phyloP scores from a whole-genome alignment of 2,329 filamentous ascomycete genomes.

The Aspergillus cejpii region DNA sequence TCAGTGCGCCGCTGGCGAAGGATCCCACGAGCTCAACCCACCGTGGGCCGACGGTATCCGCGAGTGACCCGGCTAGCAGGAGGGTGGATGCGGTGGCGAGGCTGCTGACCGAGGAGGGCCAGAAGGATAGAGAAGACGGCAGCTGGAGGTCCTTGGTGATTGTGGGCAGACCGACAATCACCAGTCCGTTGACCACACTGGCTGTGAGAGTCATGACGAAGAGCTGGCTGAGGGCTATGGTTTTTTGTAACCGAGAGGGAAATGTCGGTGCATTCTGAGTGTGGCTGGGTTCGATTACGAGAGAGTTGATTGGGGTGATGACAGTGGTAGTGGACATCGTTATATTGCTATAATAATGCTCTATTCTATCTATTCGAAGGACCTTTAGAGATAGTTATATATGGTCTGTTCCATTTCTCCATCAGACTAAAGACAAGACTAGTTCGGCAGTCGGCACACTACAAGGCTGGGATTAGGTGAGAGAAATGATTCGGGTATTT shows the following conservation, averaged over 20 bases:
- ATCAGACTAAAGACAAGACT: no score
- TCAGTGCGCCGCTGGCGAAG: conserved; percentile 40
- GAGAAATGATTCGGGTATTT: no score
- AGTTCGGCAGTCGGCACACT: no score
- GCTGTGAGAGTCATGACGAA: conserved; percentile 21
- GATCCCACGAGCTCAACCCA: conserved; percentile 44
- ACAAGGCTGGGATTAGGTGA: no score
- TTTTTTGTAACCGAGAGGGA: conserved; percentile 3
- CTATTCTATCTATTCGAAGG: no score
- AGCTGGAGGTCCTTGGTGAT: conserved; percentile 36
- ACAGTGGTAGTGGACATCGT: neutral
- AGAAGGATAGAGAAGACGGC: conserved; percentile 17
- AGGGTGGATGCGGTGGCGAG: conserved; percentile 35
- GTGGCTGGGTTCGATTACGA: neutral
- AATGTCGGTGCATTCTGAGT: neutral
- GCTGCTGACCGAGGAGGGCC: conserved; percentile 27
- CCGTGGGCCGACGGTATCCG: conserved; percentile 47
- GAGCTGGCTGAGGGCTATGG: conserved; percentile 13
- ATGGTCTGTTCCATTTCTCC: no score
- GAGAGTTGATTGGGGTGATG: neutral
- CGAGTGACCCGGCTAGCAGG: conserved; percentile 46
- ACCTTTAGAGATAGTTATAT: no score
- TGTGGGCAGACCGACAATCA: conserved; percentile 40
- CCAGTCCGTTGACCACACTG: conserved; percentile 34
- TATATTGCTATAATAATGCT: no score